A percentile compares a stretch with the other conserved stretches of the same genome.
These are phyloP conservation scores for Penicillium coffeae DNA, from an alignment of 495 filamentous ascomycete genomes.

Conservation along the genomic window DNA sequence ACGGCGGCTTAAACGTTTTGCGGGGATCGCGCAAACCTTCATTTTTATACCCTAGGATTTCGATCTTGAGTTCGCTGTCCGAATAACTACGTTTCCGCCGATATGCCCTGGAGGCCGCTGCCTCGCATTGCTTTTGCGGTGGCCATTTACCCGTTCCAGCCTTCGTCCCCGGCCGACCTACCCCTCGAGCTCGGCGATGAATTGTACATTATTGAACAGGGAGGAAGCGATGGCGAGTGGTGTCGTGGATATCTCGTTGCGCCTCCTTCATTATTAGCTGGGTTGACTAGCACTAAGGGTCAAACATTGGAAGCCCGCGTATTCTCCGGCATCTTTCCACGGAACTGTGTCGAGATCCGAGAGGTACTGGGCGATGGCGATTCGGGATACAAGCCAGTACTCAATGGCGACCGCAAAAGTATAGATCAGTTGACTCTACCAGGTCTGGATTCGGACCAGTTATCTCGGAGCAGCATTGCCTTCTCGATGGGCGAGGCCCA, in stretches of 20 bases:
- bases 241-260: constrained; percentile 92
- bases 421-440: constrained; percentile 19
- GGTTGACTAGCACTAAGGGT: constrained; percentile 85
- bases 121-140: constrained; percentile 97
- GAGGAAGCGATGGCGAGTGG: constrained; percentile 82
- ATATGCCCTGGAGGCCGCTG: constrained; percentile 94
- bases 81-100: constrained; percentile 17
- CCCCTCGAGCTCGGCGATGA: constrained; percentile 97
- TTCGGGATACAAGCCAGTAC: constrained; percentile 24
- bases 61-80: constrained; percentile 1
- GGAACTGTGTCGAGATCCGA: constrained; percentile 83
- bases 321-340: constrained; percentile 94
- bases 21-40: not conserved
- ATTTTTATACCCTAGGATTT: not conserved
- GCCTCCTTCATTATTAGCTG: constrained; percentile 87
- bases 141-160: constrained; percentile 86
- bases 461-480: constrained; percentile 27
- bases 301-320: constrained; percentile 92
- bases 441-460: constrained; percentile 15
- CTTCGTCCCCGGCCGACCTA: constrained; percentile 84
- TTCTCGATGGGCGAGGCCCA: constrained; percentile 29
- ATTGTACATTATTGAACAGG: constrained; percentile 96
- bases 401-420: constrained; percentile 29
- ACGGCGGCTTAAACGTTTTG: constrained; percentile 9
- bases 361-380: constrained; percentile 65